Percentiles rank a stretch among this genome's conserved stretches.
Evolutionary conservation across 2,329 filamentous ascomycete genomes (phyloP).

Genomic region (Paecilomyces formosus): DNA sequence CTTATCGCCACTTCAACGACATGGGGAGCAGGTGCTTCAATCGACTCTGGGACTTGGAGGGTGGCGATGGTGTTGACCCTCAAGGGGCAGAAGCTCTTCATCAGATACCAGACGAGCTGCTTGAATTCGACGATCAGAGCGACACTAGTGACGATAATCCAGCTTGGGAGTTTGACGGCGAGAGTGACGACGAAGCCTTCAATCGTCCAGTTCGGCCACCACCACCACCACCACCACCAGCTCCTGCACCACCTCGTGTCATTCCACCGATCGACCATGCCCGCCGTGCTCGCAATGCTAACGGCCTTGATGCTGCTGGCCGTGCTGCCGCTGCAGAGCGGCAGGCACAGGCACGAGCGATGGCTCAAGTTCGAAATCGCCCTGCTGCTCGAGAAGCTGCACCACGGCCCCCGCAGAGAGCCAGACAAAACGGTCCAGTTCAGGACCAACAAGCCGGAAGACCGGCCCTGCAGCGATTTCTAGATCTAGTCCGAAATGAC

Average conservation of each 20-base stretch:
- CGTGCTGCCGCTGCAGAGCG: slow-evolving; percentile 30
- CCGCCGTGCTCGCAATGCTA: slow-evolving; percentile 15
- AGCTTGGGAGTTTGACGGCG: slow-evolving; percentile 12
- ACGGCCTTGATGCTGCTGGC: slow-evolving; percentile 23
- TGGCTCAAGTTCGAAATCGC: slow-evolving; percentile 27
- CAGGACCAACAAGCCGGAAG: slow-evolving; percentile 11
- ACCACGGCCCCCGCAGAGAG: slow-evolving; percentile 8
- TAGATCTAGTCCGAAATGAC: slow-evolving; percentile 46
- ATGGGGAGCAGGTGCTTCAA: slow-evolving; percentile 65
- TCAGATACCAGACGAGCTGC: slow-evolving; percentile 30
- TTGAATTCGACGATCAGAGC: slow-evolving; percentile 27
- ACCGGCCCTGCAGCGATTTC: slow-evolving; percentile 43
- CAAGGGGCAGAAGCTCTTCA: slow-evolving; percentile 34
- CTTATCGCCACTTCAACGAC: slow-evolving; percentile 83
- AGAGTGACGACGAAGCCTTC: slow-evolving; percentile 17
- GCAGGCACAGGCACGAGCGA: slow-evolving; percentile 31
- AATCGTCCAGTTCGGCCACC: slow-evolving; percentile 23
- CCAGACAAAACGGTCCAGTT: slow-evolving; percentile 6
- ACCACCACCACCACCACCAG: slow-evolving; percentile 34
- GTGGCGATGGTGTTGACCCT: slow-evolving; percentile 56
- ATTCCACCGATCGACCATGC: slow-evolving; percentile 19
- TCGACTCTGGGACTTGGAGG: slow-evolving; percentile 83
- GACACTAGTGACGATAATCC: slow-evolving; percentile 14
- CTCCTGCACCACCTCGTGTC: slow-evolving; percentile 30
- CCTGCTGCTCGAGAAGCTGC: slow-evolving; percentile 13